phyloP scores from a whole-genome alignment of 1,284 basidiomycete species.

The Caloboletus firmus region DNA sequence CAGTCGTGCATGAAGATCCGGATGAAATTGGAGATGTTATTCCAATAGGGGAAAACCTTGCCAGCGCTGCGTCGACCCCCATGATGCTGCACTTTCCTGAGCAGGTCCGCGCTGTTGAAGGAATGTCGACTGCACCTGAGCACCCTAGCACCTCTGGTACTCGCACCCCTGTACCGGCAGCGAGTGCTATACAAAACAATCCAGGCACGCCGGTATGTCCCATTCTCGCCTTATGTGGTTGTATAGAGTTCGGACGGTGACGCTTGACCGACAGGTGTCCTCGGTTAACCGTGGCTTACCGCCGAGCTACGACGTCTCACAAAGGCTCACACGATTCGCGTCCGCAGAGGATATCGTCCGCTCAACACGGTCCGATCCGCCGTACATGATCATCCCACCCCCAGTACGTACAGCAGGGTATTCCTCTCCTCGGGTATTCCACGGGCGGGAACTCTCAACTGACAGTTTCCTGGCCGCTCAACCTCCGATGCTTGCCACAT shows the following conservation, averaged over 20 bases:
- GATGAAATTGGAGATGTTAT: conserved; percentile 18
- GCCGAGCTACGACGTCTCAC: conserved; percentile 26
- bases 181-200: background rate
- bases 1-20: conserved; percentile 11
- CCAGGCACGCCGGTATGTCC: conserved; percentile 21
- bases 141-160: background rate
- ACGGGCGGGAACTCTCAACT: conserved; percentile 27
- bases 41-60: conserved; percentile 21
- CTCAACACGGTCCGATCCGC: background rate
- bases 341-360: conserved; percentile 9
- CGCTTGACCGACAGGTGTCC: conserved; percentile 9
- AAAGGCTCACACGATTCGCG: background rate
- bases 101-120: conserved; percentile 2
- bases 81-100: conserved; percentile 13
- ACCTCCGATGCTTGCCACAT: conserved; percentile 24
- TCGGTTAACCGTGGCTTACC: conserved; percentile 17
- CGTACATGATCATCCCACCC: conserved; percentile 11
- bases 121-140: conserved; percentile 8
- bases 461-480: conserved; percentile 29
- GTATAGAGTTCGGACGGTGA: background rate
- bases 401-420: conserved; percentile 15
- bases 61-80: conserved; percentile 17
- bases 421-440: conserved; percentile 13
- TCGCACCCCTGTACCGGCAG: background rate
- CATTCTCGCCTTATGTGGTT: background rate